phyloP scores from a whole-genome alignment of 805 yeast genomes.

The Schwanniomyces pseudopolymorphus region DNA sequence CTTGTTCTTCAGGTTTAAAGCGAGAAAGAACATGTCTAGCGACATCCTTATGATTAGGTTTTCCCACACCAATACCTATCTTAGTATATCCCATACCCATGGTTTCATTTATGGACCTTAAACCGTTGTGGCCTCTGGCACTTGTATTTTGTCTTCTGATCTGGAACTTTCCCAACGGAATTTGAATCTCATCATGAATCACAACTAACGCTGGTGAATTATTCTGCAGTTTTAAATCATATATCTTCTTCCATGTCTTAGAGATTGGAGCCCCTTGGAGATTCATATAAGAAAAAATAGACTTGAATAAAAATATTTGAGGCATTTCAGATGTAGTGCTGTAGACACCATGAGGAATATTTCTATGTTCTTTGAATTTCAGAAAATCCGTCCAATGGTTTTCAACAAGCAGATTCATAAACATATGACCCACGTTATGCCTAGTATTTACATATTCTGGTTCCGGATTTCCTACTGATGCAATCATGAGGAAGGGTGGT shows the following conservation, averaged over 20 bases:
- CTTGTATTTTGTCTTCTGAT: constrained; percentile 59
- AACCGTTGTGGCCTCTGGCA: constrained; percentile 83
- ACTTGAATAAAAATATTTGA: constrained; percentile 43
- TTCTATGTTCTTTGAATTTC: constrained; percentile 16
- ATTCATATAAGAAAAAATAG: constrained; percentile 68
- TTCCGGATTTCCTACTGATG: constrained; percentile 80
- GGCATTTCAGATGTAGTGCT: constrained; percentile 16
- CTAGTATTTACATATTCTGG: constrained; percentile 58
- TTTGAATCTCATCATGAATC: constrained; percentile 76
- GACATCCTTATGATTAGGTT: constrained; percentile 55
- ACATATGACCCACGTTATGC: constrained; percentile 75
- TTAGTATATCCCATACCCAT: constrained; percentile 59
- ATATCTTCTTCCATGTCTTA: constrained; percentile 46
- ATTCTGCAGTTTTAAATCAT: constrained; percentile 15
- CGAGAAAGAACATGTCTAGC: constrained; percentile 63
- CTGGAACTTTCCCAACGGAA: constrained; percentile 65
- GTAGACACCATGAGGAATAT: constrained; percentile 21
- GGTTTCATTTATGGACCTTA: constrained; percentile 52
- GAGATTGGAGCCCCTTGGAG: constrained; percentile 58
- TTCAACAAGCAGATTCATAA: constrained; percentile 35
- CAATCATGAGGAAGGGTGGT: constrained; percentile 26
- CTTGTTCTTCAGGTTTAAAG: constrained; percentile 47
- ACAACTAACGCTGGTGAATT: constrained; percentile 48
- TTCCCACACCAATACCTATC: constrained; percentile 75
- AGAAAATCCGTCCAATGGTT: constrained; percentile 22